Evolutionary conservation across 2,329 filamentous ascomycete genomes (phyloP), one percentile per base, ranked within the genome.

Genomic region (Microsporum ferrugineum): DNA sequence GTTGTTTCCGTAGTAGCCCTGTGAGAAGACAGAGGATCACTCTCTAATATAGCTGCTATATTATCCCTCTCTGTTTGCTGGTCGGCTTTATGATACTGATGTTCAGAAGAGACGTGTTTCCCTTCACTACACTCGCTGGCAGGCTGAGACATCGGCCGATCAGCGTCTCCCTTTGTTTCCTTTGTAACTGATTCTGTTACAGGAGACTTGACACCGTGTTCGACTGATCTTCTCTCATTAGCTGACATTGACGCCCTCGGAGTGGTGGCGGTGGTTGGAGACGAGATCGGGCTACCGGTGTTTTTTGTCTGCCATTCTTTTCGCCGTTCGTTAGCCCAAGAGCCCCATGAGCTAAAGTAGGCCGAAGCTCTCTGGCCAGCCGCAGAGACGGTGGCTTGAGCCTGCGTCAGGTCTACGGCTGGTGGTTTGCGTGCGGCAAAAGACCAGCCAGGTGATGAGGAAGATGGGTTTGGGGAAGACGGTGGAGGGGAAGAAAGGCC

Each of bases 281-380:
- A 61, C 36, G 59, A 60, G 34, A 55, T 51, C 17, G 56, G 49
- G 5, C 60, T 47, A 57, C 65, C 57, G 8, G 60, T 58, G 51
- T 71, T 73, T 61, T 72, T 73, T 29, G 76, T 73, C 63, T 76
- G 73, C 77, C 76, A 79, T 63, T 75, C 77, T 63, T 73, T 77
- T 34, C 72, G 73, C 66, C 75, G 75, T 61, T 79, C 77, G 63
- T 68, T 74, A 3, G 84, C 84, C 84, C 84, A 86, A 0, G 78
- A 73, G 3, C 83, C 79, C 84, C 84, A 86, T 0, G 81, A 84
- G 60, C 80, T 84, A 57, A 87, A 72, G 67, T 86, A 87, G 0
- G 84, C 80, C 14, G 82, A 77, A n/a, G 84, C 84, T 43, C 78
- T 76, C 58, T 80, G 80, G 8, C 79, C 72, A 1, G 81, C 82